Percentiles rank a stretch among this genome's conserved stretches.
Evolutionary conservation across 805 yeast genomes (phyloP).

Genomic region (Vanderwaltozyma verrucispora): DNA sequence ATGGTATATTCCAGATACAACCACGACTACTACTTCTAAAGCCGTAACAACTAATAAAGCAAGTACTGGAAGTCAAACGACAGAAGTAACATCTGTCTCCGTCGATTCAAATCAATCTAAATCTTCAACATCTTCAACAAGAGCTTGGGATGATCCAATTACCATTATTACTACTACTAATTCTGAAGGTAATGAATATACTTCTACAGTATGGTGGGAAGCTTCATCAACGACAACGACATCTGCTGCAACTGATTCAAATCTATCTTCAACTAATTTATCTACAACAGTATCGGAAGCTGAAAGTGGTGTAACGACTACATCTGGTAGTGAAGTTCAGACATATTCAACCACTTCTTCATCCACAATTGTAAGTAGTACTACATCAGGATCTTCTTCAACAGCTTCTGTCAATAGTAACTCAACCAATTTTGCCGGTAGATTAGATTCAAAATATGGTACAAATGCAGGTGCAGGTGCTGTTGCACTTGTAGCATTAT

Average conservation of each 20-base stretch:
- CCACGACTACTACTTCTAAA: background rate
- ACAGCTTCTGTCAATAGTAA: background rate
- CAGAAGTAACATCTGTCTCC: too few relatives aligned
- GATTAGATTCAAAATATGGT: background rate
- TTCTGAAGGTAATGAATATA: slow-evolving; percentile 13
- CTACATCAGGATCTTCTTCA: background rate
- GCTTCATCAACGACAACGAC: slow-evolving; percentile 6
- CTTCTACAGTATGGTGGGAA: slow-evolving; percentile 24
- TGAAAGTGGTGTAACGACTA: too few relatives aligned
- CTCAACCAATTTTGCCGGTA: background rate
- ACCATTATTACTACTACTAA: slow-evolving; percentile 7
- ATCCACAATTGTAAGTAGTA: background rate
- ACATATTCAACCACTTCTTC: background rate
- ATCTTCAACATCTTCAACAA: background rate
- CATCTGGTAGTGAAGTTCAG: too few relatives aligned
- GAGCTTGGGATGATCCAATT: background rate
- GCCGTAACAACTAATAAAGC: background rate
- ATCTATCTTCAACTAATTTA: too few relatives aligned
- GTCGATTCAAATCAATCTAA: background rate
- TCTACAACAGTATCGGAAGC: too few relatives aligned
- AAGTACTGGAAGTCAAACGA: too few relatives aligned
- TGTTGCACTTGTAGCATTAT: background rate
- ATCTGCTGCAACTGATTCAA: background rate
- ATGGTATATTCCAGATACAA: slow-evolving; percentile 8
- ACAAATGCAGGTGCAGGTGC: background rate